phyloP scores from a whole-genome alignment of 306 rosid genomes.

The Senna tora region DNA sequence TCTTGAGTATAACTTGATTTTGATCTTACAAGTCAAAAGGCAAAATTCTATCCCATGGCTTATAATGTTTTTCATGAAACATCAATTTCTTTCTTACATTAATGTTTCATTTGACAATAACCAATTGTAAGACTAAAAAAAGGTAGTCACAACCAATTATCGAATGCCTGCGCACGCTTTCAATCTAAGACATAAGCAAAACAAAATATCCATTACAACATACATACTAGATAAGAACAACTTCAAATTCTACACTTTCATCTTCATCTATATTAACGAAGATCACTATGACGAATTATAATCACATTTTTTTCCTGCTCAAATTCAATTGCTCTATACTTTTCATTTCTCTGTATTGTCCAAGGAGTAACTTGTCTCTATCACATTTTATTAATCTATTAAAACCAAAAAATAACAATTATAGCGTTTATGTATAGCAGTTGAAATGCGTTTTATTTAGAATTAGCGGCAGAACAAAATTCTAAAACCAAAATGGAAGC shows the following conservation, averaged over 20 bases:
- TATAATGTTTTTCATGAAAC: slow-evolving; percentile 11
- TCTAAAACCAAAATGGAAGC: no score
- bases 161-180: neutral
- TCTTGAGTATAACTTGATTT: slow-evolving; percentile 12
- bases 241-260: neutral
- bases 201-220: neutral
- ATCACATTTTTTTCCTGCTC: neutral
- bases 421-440: no score
- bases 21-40: neutral
- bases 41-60: neutral
- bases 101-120: neutral
- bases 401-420: no score
- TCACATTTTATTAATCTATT: no score
- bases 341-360: neutral
- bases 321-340: neutral
- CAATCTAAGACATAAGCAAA: neutral
- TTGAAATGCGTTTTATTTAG: no score
- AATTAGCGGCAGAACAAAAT: no score
- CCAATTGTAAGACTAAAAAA: neutral
- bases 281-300: neutral
- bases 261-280: neutral
- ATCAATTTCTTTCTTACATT: neutral
- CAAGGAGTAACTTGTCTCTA: neutral
- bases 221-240: neutral
- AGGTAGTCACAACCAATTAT: neutral